Evolutionary conservation across 108 stramenopile genomes (phyloP), one percentile per base, ranked within the genome.

Genomic region (Schizochytrium sp.): DNA sequence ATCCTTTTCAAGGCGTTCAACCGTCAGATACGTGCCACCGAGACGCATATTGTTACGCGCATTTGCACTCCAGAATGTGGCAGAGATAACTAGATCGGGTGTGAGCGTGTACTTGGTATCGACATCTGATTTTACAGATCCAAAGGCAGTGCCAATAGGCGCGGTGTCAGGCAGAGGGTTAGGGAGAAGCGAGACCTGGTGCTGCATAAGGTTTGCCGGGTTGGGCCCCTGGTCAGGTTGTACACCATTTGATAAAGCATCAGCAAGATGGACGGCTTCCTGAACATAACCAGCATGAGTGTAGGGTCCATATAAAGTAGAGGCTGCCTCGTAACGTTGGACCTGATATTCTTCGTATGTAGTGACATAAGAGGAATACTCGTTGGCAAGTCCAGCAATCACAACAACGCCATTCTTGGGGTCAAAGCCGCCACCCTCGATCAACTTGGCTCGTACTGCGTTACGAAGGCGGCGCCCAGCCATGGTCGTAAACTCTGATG

Each of bases 321-420:
- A 92, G 46, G 93, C 94, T 3, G 93, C 93, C 72, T 95, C 94
- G 90, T 95, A 95, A 28, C 94, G 90, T 91, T 95, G 94, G 13
- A 90, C 93, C 61, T 88, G 56, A 88, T 95, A 95, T 88, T 95
- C 94, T 89, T 95, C 94, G 60, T 83, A 89, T 10, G 94, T 95
- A 12, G 94, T 92, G 45, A 93, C 88, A 89, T 95, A 95, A 83
- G 93, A 92, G 57, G 93, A 92, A 83, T 95, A 95, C 44, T 88
- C 72, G 72, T 94, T 95, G 41, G 93, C 87, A 59, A 95, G 87
- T 13, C 94, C 94, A 4, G 93, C 93, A 87, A 95, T 94, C 17
- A 92, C 89, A 28, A 95, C 90, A 44, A 87, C 53, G 76, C 76
- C 76, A 28, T 83, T 83, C 28, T 83, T 13, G 40, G 94, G 89